These are phyloP conservation scores for Sporothrix schenckii DNA, from an alignment of 2,329 filamentous ascomycete genomes.

Conservation along the genomic window DNA sequence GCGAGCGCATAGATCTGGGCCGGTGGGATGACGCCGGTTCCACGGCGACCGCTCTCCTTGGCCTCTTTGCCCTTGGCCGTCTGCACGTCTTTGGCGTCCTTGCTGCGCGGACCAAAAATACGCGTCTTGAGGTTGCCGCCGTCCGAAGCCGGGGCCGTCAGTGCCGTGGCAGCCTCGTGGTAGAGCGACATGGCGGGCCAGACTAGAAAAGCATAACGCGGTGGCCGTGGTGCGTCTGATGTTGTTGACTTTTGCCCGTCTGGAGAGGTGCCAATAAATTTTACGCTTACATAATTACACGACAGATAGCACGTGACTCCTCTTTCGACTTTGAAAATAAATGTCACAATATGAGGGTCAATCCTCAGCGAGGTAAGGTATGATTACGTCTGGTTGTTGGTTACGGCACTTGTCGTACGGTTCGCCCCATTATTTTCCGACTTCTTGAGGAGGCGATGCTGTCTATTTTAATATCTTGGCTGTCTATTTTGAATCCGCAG, in stretches of 20 bases:
- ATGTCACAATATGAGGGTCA: neutral
- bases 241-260: constrained; percentile 20
- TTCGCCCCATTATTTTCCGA: neutral
- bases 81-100: constrained; percentile 45
- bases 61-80: constrained; percentile 18
- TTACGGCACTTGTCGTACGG: neutral
- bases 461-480: constrained; percentile 1
- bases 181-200: constrained; percentile 78
- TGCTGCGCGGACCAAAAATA: constrained; percentile 65
- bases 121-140: constrained; percentile 87
- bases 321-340: neutral
- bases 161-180: constrained; percentile 79
- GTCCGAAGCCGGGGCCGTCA: constrained; percentile 64
- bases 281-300: constrained; percentile 24
- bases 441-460: neutral
- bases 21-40: constrained; percentile 65
- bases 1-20: constrained; percentile 86
- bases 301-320: neutral
- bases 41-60: neutral
- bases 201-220: no score
- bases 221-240: neutral
- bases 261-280: neutral
- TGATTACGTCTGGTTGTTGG: neutral
- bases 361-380: neutral
- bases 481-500: neutral